These are phyloP conservation scores for Pichia phayaonensis DNA, from an alignment of 805 yeast genomes.

Conservation along the genomic window DNA sequence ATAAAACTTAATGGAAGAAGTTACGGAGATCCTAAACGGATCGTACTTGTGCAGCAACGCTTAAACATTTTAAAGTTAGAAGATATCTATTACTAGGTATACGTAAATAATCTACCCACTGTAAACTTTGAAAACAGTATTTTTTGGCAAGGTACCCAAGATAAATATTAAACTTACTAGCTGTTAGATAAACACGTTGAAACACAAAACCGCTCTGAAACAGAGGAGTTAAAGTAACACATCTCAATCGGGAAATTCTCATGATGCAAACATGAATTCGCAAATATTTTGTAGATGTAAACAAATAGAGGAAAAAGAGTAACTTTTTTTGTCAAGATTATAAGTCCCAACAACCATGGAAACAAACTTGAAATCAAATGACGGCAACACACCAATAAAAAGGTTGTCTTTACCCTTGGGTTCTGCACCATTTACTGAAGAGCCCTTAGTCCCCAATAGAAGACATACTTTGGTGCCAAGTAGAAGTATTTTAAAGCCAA, in stretches of 20 bases:
- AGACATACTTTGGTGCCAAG: slow-evolving; percentile 32
- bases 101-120: no score
- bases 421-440: background rate
- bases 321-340: background rate
- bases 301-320: background rate
- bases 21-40: no score
- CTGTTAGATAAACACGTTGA: no score
- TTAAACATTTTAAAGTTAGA: no score
- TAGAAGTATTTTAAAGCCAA: slow-evolving; percentile 33
- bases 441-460: slow-evolving; percentile 13
- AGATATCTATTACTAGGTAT: no score
- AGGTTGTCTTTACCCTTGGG: slow-evolving; percentile 4
- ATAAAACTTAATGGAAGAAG: no score
- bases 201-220: no score
- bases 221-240: no score
- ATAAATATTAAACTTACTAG: no score
- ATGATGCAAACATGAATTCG: background rate
- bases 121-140: no score
- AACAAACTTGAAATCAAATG: background rate
- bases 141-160: no score
- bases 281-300: background rate
- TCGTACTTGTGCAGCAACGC: no score
- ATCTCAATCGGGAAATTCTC: background rate
- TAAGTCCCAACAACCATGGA: background rate
- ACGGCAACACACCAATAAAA: background rate